Evolutionary conservation across 129 eudicot species (phyloP), one percentile per base, ranked within the genome.

Genomic region (Flaveria brownii): DNA sequence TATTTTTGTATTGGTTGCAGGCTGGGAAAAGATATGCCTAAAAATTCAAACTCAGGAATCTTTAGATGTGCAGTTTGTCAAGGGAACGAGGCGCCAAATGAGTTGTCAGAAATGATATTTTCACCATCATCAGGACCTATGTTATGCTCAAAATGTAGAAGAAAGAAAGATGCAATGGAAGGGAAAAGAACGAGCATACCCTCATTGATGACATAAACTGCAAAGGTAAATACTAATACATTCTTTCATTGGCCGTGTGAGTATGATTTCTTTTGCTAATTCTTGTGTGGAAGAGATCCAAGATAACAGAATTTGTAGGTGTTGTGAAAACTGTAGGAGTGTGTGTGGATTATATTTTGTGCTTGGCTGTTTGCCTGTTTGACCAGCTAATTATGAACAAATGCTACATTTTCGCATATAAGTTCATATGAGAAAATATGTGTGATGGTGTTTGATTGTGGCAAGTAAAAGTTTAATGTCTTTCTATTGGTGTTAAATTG

Each of bases 101-200:
- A 92, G 16, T 60, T 92, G 70, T 86, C 94, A 17, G 98, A 89
- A 28, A 85, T 91, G 13, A 82, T 83, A 70, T 85, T 86, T 68
- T 82, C 96, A 28, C 88, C 89, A 55, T 63, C 92, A 28, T 83
- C 96, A 1, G 98, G 98, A 10, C 98, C 93, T 77, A 89, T 91
- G 83, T 86, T 94, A 60, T 94, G 99, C 69, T 82, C 92, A 62
- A 86, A 20, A 17, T 94, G 99, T 82, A 90, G 92, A 23, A 87
- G 83, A 82, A 94, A 94, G 94, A 94, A 94, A 85, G 99, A 94
- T 71, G 99, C 99, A 66, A 94, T 94, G 99, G 99, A 94, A 91
- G 99, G 97, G 51, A 91, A 89, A 73, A 91, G 83, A 73, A 33
- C 89, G 33, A 88, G 72, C 72, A 47, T 56, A 78, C 82, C 88